phyloP scores from a whole-genome alignment of 176 grass and related monocot species.

The Eleusine coracana region DNA sequence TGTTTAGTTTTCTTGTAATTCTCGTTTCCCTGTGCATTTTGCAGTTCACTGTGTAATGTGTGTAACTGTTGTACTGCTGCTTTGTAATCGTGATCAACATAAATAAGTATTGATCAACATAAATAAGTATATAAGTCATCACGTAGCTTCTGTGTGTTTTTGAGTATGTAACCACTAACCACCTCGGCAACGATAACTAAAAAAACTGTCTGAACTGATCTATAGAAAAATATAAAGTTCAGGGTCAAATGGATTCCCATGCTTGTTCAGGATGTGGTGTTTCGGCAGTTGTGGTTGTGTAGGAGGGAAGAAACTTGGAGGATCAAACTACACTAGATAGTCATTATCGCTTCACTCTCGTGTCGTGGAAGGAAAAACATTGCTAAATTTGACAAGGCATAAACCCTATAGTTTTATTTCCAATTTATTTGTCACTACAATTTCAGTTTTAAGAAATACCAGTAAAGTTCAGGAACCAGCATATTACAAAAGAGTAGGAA shows the following conservation, averaged over 20 bases:
- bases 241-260: not conserved
- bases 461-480: not conserved
- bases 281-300: constrained; percentile 1
- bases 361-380: not conserved
- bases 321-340: too few relatives aligned
- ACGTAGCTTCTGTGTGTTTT: not conserved
- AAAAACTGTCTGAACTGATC: not conserved
- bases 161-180: not conserved
- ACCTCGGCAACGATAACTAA: not conserved
- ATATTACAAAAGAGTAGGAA: constrained; percentile 13
- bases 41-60: constrained; percentile 14
- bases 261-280: not conserved
- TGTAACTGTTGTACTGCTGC: constrained; percentile 20
- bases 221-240: not conserved
- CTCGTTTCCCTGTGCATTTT: not conserved
- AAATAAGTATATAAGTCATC: not conserved
- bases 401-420: not conserved
- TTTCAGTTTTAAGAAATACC: constrained; percentile 13
- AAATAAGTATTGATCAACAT: constrained; percentile 32
- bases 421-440: not conserved
- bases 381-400: constrained; percentile 33
- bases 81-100: not conserved
- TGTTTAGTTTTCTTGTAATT: constrained; percentile 25
- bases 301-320: constrained; percentile 19
- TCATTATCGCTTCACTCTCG: not conserved